These are phyloP conservation scores for Pichia nanzhaoensis DNA, from an alignment of 805 yeast genomes.

Conservation along the genomic window DNA sequence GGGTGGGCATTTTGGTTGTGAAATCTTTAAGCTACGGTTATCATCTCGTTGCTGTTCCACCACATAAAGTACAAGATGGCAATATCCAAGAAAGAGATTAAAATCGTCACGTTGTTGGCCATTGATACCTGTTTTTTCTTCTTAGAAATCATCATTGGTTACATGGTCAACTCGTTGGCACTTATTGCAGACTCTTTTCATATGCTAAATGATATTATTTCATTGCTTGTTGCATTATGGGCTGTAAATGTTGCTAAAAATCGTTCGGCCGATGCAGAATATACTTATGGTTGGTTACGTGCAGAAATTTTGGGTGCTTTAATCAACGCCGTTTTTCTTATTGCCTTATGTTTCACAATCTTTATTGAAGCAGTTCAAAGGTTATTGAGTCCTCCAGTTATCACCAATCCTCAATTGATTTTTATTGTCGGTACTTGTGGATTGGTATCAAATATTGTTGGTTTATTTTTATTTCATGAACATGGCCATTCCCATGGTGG, in stretches of 20 bases:
- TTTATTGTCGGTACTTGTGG: constrained; percentile 81
- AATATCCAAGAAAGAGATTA: constrained; percentile 46
- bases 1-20: no score
- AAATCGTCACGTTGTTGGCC: constrained; percentile 63
- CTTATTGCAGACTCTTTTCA: constrained; percentile 95
- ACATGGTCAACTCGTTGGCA: constrained; percentile 89
- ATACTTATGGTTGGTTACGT: constrained; percentile 97
- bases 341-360: constrained; percentile 89
- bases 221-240: constrained; percentile 88
- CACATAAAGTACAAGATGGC: constrained; percentile 10
- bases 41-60: not conserved
- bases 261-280: constrained; percentile 75
- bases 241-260: constrained; percentile 87
- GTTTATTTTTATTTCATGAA: constrained; percentile 84
- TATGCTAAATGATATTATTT: constrained; percentile 92
- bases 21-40: not conserved
- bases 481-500: constrained; percentile 55
- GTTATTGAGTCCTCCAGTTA: constrained; percentile 69
- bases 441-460: constrained; percentile 71
- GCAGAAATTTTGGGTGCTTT: constrained; percentile 96
- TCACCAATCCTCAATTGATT: constrained; percentile 77
- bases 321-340: constrained; percentile 83
- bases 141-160: constrained; percentile 78
- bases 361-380: constrained; percentile 90
- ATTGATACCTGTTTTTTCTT: constrained; percentile 81